These are phyloP conservation scores for Clonostachys rosea DNA, from an alignment of 2,329 filamentous ascomycete genomes.

Conservation along the genomic window DNA sequence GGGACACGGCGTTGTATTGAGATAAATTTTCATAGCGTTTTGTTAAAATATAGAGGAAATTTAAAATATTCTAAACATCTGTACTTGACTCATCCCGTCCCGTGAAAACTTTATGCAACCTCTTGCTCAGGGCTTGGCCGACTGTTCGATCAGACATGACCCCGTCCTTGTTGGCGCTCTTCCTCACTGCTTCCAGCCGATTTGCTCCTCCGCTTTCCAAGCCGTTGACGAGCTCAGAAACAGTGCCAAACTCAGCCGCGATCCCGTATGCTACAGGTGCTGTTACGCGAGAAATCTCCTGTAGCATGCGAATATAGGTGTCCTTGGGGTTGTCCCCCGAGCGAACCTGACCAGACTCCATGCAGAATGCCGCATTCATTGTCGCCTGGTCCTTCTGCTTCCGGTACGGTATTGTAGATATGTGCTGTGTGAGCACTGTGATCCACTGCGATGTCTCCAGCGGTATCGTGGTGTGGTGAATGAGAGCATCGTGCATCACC, in stretches of 20 bases:
- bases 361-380: conserved; percentile 65
- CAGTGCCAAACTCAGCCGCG: conserved; percentile 51
- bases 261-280: conserved; percentile 69
- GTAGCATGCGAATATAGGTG: conserved; percentile 70
- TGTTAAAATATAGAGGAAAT: conserved; percentile 3
- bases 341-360: conserved; percentile 73
- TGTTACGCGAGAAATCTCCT: conserved; percentile 70
- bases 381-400: conserved; percentile 42
- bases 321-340: conserved; percentile 62
- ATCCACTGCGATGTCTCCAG: conserved; percentile 71
- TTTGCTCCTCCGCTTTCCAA: conserved; percentile 55
- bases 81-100: conserved; percentile 49
- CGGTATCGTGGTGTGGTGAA: conserved; percentile 61
- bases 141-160: conserved; percentile 47
- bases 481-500: conserved; percentile 58
- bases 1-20: no score
- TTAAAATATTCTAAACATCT: conserved; percentile 34
- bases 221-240: conserved; percentile 52
- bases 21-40: no score
- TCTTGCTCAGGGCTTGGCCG: conserved; percentile 53
- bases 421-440: conserved; percentile 69
- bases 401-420: conserved; percentile 71
- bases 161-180: conserved; percentile 53
- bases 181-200: conserved; percentile 57
- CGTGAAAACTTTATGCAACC: conserved; percentile 57